Evolutionary conservation across 208 protist genomes (phyloP), one percentile per base, ranked within the genome.

Genomic region (Strigomonas culicis): DNA sequence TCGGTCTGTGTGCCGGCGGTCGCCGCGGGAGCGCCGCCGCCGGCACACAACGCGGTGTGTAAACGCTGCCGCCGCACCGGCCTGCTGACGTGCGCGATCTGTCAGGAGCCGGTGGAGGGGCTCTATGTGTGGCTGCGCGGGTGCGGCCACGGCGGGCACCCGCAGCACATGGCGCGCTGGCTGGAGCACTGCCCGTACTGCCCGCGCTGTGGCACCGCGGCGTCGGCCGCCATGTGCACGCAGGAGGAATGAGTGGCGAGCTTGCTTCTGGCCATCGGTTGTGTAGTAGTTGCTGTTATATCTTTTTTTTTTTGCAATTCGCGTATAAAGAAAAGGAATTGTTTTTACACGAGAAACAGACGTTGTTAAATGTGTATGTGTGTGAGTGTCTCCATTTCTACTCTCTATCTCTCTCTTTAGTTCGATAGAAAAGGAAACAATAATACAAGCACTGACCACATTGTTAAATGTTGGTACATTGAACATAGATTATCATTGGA

Each of bases 61-160:
- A 68, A 61, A 1, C 52, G 49, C 44, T 90, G 82, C 68, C 51
- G 63, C 63, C 77, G 72, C 71, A 58, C 41, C 17, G 51, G 56
- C 25, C 73, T 75, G 2, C 91, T 90, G 82, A 75, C 59, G 13
- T 95, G 89, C 63, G 86, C 90, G 21, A 85, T 95, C 17, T 95
- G 89, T 30, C 80, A 92, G 61, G 79, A 86, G 59, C 71, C 88
- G 27, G 89, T 95, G 53, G 86, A 93, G 47, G 89, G 89, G 1
- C 66, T 93, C n/a, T 95, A 81, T 59, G 72, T 86, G 31, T 92
- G 85, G 81, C 75, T 91, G 59, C 80, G 81, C 25, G 79, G 72
- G n/a, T 95, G 89, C 57, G 84, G 89, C 0, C 89, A 95, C 60
- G 89, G 89, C 41, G 89, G 89, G 1, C 89, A 95, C 52, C 74